phyloP scores from a whole-genome alignment of 2,329 filamentous ascomycete species.

The Scortechinia acanthostroma region DNA sequence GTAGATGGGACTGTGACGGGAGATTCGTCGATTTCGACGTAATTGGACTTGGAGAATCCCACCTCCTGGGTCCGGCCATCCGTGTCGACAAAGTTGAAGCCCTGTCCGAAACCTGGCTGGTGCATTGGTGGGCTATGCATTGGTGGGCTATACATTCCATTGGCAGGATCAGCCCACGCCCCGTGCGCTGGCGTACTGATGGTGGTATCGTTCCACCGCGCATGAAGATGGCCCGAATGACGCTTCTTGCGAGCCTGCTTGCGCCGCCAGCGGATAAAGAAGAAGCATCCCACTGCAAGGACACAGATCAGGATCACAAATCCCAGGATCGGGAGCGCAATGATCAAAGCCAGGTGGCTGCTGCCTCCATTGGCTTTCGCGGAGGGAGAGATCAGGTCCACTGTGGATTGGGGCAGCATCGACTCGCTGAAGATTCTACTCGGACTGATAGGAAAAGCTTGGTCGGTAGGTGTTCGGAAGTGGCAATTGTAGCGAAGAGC shows the following conservation, averaged over 20 bases:
- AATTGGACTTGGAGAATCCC: not conserved
- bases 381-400: not conserved
- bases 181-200: not conserved
- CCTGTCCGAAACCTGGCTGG: no score
- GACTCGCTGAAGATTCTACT: constrained; percentile 29
- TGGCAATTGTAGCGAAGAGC: constrained; percentile 32
- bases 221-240: constrained; percentile 16
- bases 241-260: constrained; percentile 17
- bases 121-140: no score
- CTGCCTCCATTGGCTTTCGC: not conserved
- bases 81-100: no score
- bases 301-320: constrained; percentile 15
- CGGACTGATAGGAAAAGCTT: constrained; percentile 25
- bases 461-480: constrained; percentile 20
- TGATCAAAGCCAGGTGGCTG: not conserved
- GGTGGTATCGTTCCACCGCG: constrained; percentile 5
- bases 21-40: no score
- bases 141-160: no score
- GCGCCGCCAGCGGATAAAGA: constrained; percentile 29
- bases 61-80: no score
- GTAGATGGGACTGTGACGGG: no score
- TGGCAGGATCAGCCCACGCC: no score
- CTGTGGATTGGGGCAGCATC: constrained; percentile 8
- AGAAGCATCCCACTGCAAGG: constrained; percentile 25
- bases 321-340: not conserved